Evolutionary conservation across 495 filamentous ascomycete species (phyloP), one percentile per base, ranked within the genome.

Genomic region (Daldinia caldariorum): DNA sequence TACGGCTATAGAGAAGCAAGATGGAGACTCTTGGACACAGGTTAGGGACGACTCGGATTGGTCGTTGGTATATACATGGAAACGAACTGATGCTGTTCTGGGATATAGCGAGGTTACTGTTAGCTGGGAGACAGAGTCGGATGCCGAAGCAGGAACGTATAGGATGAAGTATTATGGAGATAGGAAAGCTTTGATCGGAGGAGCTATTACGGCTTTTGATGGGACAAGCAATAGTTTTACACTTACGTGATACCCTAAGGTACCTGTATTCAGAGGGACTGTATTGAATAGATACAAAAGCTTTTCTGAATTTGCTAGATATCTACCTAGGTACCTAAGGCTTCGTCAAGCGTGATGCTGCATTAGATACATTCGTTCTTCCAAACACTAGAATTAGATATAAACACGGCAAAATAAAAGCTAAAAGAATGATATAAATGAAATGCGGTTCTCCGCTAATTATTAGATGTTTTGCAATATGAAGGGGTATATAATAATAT

Each of bases 151-250:
- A 45, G 94, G 93, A 14, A 89, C 84, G 58, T 97, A 97, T 79
- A 84, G 95, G 54, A 81, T 95, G 43, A 87, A 83, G 80, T 98
- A 99, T 75, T 93, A 90, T 81, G 95, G 95, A 0, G 93, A 97
- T 81, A 83, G 85, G 20, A 97, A 94, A 84, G 81, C 82, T 6
- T 66, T 82, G 22, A 59, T 89, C 22, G 73, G 78, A 5, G 94
- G 94, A 14, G 80, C 70, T 29, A 87, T 97, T 49, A 85, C 81
- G 51, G 78, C 83, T 26, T 98, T 98, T 83, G 83, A 89, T 72
- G 94, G 93, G 4, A 83, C 84, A 34, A 92, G 90, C 72, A 81
- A 83, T 50, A 75, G 76, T 56, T 97, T 97, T 80, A 87, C 70
- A 22, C 55, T 86, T 50, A 65, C 70, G 6, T 85, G 67, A 77